A percentile compares a stretch with the other conserved stretches of the same genome.
These are phyloP conservation scores for Parietaria judaica DNA, from an alignment of 306 rosid species.

Conservation along the genomic window DNA sequence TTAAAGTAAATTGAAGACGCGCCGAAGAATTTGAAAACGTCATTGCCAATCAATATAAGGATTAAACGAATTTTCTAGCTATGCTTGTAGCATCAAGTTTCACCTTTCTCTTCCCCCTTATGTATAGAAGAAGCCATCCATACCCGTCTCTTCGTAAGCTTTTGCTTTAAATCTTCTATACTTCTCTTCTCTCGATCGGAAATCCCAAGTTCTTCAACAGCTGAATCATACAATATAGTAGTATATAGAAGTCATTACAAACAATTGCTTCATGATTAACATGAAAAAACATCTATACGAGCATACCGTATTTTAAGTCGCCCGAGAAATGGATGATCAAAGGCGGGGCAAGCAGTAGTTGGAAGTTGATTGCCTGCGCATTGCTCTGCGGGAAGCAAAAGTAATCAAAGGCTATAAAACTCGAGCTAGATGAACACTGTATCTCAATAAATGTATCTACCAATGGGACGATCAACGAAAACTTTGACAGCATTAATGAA, in stretches of 20 bases:
- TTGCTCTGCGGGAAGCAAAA: constrained; percentile 53
- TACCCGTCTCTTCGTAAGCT: constrained; percentile 52
- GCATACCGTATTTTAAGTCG: constrained; percentile 80
- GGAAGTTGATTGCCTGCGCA: constrained; percentile 68
- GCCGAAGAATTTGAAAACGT: too few relatives aligned
- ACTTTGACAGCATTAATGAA: constrained; percentile 79
- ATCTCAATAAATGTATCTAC: constrained; percentile 31
- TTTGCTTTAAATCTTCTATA: constrained; percentile 41
- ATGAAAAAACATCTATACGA: constrained; percentile 10
- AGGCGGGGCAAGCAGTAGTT: constrained; percentile 81
- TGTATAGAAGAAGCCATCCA: constrained; percentile 99
- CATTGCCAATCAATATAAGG: not conserved
- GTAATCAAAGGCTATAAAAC: constrained; percentile 18
- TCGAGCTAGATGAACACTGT: constrained; percentile 11
- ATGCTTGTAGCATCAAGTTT: constrained; percentile 15
- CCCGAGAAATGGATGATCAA: constrained; percentile 58
- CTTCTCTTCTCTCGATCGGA: constrained; percentile 32
- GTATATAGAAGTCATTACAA: not conserved
- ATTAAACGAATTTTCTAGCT: not conserved
- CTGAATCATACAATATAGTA: constrained; percentile 30
- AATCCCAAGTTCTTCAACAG: constrained; percentile 48
- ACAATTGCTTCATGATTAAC: not conserved
- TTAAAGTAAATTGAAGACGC: too few relatives aligned
- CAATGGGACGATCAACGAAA: constrained; percentile 82
- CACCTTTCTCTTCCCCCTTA: constrained; percentile 87